phyloP scores from a whole-genome alignment of 305 asterid genomes.

The Fraxinus dipetala region DNA sequence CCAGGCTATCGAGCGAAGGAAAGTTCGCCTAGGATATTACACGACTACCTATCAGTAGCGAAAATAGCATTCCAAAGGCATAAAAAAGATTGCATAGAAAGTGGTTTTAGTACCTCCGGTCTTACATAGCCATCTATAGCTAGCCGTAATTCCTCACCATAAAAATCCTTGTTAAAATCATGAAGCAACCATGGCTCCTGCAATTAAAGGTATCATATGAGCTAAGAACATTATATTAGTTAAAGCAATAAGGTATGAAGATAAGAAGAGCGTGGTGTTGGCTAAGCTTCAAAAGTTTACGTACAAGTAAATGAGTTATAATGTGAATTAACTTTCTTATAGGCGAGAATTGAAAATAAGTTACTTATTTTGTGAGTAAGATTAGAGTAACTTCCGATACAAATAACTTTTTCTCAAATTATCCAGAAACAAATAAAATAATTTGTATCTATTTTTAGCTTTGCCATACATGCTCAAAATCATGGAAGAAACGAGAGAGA shows the following conservation, averaged over 20 bases:
- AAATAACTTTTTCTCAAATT: neutral
- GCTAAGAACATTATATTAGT: conserved; percentile 15
- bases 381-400: conserved; percentile 3
- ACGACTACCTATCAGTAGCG: neutral
- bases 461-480: neutral
- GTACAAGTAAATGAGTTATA: neutral
- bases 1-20: conserved; percentile 64
- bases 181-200: conserved; percentile 99
- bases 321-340: neutral
- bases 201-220: conserved; percentile 6
- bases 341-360: neutral
- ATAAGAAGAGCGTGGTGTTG: neutral
- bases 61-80: neutral
- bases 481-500: neutral
- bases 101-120: conserved; percentile 59
- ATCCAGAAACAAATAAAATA: neutral
- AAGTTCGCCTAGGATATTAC: conserved; percentile 56
- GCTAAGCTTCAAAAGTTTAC: neutral
- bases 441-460: neutral
- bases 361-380: neutral
- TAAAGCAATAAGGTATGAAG: neutral
- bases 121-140: conserved; percentile 75
- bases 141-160: conserved; percentile 78
- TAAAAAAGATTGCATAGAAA: neutral
- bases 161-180: conserved; percentile 72